Percentiles rank a stretch among this genome's conserved stretches.
Conservation (phyloP, 331 rosid species). For the Rosa hybrid region DNA sequence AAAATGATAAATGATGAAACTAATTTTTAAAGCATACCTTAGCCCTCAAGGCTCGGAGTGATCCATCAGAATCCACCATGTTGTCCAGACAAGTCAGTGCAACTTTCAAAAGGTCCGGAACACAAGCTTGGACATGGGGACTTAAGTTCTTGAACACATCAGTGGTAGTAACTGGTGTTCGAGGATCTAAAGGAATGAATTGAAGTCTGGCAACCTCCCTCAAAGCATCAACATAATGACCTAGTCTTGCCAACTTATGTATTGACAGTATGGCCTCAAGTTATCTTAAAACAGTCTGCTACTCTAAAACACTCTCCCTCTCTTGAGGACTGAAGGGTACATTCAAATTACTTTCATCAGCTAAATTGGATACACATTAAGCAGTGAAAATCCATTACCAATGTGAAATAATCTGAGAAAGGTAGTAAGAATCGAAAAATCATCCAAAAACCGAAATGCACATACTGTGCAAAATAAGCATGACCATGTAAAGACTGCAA, state of each 20-base stretch:
- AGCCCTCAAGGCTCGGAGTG: slow-evolving; percentile 91
- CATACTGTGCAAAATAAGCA: not conserved
- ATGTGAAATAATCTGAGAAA: not conserved
- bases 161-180: slow-evolving; percentile 60
- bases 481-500: not conserved
- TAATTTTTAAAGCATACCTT: slow-evolving; percentile 50
- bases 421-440: no score
- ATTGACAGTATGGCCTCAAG: slow-evolving; percentile 86
- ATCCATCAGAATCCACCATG: slow-evolving; percentile 82
- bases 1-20: slow-evolving; percentile 6
- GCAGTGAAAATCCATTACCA: slow-evolving; percentile 3
- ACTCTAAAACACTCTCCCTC: slow-evolving; percentile 77
- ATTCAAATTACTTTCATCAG: slow-evolving; percentile 21
- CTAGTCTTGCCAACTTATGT: slow-evolving; percentile 82
- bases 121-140: slow-evolving; percentile 90
- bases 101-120: slow-evolving; percentile 86
- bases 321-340: slow-evolving; percentile 75
- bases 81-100: slow-evolving; percentile 90
- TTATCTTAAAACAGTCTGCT: slow-evolving; percentile 86
- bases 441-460: not conserved
- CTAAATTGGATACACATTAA: slow-evolving; percentile 11
- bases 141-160: slow-evolving; percentile 75
- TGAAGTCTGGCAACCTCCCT: slow-evolving; percentile 93
- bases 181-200: slow-evolving; percentile 90
- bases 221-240: slow-evolving; percentile 68